A percentile compares a stretch with the other conserved stretches of the same genome.
Conservation (phyloP, 75 land plant genomes). For the Chamaecyparis obtusa region DNA sequence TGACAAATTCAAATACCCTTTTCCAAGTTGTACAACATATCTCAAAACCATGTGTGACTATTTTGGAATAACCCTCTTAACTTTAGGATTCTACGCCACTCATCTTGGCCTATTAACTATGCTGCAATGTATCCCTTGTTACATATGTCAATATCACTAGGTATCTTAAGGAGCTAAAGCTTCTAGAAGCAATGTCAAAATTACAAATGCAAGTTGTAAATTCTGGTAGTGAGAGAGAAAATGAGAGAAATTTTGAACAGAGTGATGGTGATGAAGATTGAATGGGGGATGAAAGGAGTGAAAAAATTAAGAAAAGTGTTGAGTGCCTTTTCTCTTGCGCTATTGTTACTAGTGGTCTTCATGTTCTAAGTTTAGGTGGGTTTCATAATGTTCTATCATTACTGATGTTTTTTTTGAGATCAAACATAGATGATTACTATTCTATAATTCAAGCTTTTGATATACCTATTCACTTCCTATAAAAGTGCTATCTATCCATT, state of each 20-base stretch:
- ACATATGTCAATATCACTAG: constrained; percentile 23
- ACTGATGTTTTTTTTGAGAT: neutral
- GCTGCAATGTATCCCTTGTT: neutral
- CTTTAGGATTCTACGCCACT: no score
- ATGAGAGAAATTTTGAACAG: constrained; percentile 27
- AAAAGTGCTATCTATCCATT: neutral
- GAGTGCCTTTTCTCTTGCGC: constrained; percentile 39
- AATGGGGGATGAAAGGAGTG: constrained; percentile 32
- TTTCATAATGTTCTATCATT: neutral
- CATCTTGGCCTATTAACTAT: no score
- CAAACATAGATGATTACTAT: neutral
- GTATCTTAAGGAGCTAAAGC: constrained; percentile 72
- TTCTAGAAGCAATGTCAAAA: constrained; percentile 61
- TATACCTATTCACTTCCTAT: neutral
- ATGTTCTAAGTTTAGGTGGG: constrained; percentile 63
- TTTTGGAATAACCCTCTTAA: no score
- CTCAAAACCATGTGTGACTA: no score
- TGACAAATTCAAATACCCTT: no score
- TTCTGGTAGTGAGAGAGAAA: constrained; percentile 21
- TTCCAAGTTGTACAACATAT: no score
- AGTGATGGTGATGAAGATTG: constrained; percentile 39
- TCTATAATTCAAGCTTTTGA: neutral
- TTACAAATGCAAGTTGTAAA: constrained; percentile 36
- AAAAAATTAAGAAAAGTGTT: constrained; percentile 21
- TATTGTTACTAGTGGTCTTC: constrained; percentile 55